A percentile compares a stretch with the other conserved stretches of the same genome.
Conservation (phyloP, 2,329 filamentous ascomycete species). For the Thermoascus crustaceus region DNA sequence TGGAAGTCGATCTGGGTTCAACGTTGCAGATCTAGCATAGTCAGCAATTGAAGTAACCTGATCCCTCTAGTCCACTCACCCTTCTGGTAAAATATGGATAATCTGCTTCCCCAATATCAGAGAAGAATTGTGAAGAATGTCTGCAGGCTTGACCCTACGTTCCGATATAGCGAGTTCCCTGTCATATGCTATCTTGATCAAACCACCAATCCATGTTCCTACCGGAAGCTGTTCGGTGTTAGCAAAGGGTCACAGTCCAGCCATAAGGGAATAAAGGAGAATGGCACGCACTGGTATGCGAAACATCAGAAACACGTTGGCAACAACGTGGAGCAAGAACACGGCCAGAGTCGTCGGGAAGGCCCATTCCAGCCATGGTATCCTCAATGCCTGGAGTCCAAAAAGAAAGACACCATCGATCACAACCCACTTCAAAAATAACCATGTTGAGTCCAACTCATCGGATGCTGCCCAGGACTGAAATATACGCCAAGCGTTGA, state of each 20-base stretch:
- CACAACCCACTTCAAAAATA: slow-evolving; percentile 88
- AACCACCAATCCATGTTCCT: slow-evolving; percentile 60
- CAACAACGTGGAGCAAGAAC: slow-evolving; percentile 61
- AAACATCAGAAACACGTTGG: slow-evolving; percentile 88
- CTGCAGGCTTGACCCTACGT: slow-evolving; percentile 77
- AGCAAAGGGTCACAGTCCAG: slow-evolving; percentile 1
- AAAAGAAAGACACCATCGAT: slow-evolving; percentile 84
- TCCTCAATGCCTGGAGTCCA: slow-evolving; percentile 74
- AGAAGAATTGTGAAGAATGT: slow-evolving; percentile 83
- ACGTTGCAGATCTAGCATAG: slow-evolving; percentile 59
- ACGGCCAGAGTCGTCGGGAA: slow-evolving; percentile 62
- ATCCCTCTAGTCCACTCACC: slow-evolving; percentile 41
- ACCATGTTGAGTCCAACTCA: slow-evolving; percentile 76
- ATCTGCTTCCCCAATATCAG: slow-evolving; percentile 95
- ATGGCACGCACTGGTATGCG: slow-evolving; percentile 59
- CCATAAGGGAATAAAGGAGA: neutral
- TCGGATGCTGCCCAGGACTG: slow-evolving; percentile 76
- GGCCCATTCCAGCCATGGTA: slow-evolving; percentile 94
- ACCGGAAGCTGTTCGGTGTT: slow-evolving; percentile 55
- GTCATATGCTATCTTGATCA: slow-evolving; percentile 80
- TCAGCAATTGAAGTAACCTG: slow-evolving; percentile 17
- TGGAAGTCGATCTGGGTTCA: slow-evolving; percentile 73
- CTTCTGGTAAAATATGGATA: slow-evolving; percentile 94
- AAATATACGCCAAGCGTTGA: slow-evolving; percentile 78
- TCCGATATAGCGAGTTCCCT: slow-evolving; percentile 92